Percentiles rank a stretch among this genome's conserved stretches.
Evolutionary conservation across 2,329 filamentous ascomycete species (phyloP).

Genomic region (Epichloe glyceriae): DNA sequence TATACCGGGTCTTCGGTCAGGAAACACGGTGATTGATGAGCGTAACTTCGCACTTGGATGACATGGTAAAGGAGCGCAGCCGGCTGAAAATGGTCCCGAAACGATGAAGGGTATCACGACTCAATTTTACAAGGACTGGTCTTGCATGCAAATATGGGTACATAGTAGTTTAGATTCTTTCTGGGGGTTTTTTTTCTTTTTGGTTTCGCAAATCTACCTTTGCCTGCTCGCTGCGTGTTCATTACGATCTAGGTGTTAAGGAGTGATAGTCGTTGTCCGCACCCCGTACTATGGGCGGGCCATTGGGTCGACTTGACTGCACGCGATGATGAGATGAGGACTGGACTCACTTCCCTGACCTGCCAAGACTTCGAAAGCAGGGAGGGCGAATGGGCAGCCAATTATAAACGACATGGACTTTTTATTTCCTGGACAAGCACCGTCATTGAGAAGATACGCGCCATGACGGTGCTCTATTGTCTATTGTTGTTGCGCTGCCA

Average conservation of each 20-base stretch:
- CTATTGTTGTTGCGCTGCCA: too few species aligned
- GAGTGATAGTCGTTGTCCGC: too few species aligned
- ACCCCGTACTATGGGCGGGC: too few species aligned
- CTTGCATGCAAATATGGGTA: slow-evolving; percentile 1
- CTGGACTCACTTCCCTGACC: not conserved
- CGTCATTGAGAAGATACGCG: too few species aligned
- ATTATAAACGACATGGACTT: too few species aligned
- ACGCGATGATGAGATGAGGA: too few species aligned
- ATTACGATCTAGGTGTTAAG: too few species aligned
- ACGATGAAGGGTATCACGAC: not conserved
- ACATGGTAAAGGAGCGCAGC: not conserved
- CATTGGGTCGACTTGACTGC: too few species aligned
- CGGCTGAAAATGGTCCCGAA: not conserved
- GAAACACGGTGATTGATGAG: slow-evolving; percentile 27
- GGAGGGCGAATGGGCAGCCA: not conserved
- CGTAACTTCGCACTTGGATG: slow-evolving; percentile 19
- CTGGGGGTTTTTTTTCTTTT: not conserved
- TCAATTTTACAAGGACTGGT: slow-evolving; percentile 5
- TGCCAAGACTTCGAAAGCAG: not conserved
- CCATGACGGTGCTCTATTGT: too few species aligned
- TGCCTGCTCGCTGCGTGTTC: not conserved
- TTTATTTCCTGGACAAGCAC: too few species aligned
- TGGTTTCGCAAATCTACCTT: slow-evolving; percentile 3
- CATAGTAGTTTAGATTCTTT: slow-evolving; percentile 4
- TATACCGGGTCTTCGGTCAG: slow-evolving; percentile 21